phyloP scores from a whole-genome alignment of 2,329 filamentous ascomycete species.

The Pleochaeta shiraiana region DNA sequence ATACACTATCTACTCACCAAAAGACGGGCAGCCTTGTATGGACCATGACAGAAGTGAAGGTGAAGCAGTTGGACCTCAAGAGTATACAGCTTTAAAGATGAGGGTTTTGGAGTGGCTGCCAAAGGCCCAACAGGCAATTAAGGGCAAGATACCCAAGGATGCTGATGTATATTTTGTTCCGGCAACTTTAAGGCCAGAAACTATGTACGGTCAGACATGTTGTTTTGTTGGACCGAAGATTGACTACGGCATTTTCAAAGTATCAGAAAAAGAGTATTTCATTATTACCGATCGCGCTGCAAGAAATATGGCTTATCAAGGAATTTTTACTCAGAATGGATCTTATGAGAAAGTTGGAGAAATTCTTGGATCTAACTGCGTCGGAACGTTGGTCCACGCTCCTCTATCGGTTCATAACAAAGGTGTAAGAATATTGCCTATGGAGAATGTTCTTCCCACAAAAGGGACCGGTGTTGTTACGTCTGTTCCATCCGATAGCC shows the following conservation, averaged over 20 bases:
- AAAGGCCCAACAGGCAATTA: slow-evolving; percentile 45
- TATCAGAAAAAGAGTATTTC: slow-evolving; percentile 57
- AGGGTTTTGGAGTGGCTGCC: slow-evolving; percentile 79
- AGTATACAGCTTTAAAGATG: slow-evolving; percentile 85
- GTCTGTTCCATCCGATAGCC: slow-evolving; percentile 85
- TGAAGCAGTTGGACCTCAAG: slow-evolving; percentile 66
- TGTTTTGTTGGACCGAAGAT: slow-evolving; percentile 89
- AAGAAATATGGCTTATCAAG: slow-evolving; percentile 93
- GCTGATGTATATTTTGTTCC: slow-evolving; percentile 77
- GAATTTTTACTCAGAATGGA: slow-evolving; percentile 58
- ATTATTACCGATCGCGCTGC: slow-evolving; percentile 65
- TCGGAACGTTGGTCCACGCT: slow-evolving; percentile 77
- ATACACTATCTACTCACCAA: slow-evolving; percentile 84
- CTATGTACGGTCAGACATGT: slow-evolving; percentile 96
- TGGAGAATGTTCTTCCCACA: slow-evolving; percentile 78
- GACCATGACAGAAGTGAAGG: slow-evolving; percentile 68
- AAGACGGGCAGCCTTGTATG: slow-evolving; percentile 73
- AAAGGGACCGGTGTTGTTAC: slow-evolving; percentile 97
- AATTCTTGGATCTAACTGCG: slow-evolving; percentile 52
- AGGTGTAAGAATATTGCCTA: slow-evolving; percentile 74
- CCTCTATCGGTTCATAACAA: slow-evolving; percentile 71
- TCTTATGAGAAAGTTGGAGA: slow-evolving; percentile 53
- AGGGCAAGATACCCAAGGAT: slow-evolving; percentile 55
- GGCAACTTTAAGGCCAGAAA: slow-evolving; percentile 84
- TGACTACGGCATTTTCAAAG: slow-evolving; percentile 72